Percentiles rank a stretch among this genome's conserved stretches.
phyloP scores from a whole-genome alignment of 73 alveolate species.

The Paramecium tetraurelia region DNA sequence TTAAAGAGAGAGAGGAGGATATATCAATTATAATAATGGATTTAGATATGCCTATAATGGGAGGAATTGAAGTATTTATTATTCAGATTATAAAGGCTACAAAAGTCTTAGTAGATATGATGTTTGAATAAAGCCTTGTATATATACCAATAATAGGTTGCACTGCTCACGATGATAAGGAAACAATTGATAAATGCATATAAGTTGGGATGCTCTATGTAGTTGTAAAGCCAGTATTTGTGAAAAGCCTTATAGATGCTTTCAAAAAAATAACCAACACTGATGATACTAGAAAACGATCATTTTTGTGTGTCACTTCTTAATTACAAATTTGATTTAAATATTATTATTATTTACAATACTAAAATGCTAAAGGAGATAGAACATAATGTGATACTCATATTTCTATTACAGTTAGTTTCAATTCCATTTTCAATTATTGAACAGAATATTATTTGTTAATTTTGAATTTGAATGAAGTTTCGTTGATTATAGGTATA shows the following conservation, averaged over 20 bases:
- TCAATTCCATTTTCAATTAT: neutral
- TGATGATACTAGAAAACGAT: neutral
- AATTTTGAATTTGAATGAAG: neutral
- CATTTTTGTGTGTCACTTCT: neutral
- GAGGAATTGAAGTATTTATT: neutral
- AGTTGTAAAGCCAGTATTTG: neutral
- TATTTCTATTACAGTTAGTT: neutral
- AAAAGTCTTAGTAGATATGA: neutral
- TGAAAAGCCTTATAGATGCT: neutral
- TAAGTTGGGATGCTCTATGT: conserved; percentile 33
- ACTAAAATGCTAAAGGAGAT: neutral
- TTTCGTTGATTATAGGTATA: neutral
- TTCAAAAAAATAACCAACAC: neutral
- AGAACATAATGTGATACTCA: neutral
- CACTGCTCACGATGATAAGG: conserved; percentile 36
- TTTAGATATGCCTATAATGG: conserved; percentile 44
- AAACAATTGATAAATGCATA: neutral
- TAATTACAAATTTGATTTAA: neutral
- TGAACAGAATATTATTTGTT: neutral
- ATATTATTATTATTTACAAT: neutral
- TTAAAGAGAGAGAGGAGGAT: neutral
- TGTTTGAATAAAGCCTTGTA: neutral
- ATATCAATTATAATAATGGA: neutral
- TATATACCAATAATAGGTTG: conserved; percentile 26
- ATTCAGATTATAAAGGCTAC: neutral